Base-by-base conservation (phyloP, 768 basidiomycete genomes). In the Ephemerocybe angulata region DNA sequence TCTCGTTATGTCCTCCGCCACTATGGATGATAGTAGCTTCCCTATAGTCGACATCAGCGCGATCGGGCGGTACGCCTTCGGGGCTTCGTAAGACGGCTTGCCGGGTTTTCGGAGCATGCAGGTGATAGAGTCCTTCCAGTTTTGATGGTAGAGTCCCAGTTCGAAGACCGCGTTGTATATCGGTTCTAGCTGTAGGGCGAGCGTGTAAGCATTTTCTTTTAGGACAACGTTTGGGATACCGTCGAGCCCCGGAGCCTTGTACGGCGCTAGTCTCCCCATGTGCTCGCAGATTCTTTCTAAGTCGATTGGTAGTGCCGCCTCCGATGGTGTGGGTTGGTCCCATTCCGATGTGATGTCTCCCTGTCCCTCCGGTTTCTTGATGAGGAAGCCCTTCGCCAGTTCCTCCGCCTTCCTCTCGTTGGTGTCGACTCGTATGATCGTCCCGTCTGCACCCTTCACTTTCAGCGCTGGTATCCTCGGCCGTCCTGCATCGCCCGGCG, bases 21-120 rank as follows among this genome's bases (percentile, higher is more conserved):
- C 43, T 1, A 57, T 51, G 11, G 61, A 19, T 7, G 61, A 59
- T 0, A 70, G 67, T 0, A 71, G 19, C 38, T 76, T 77, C 0
- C 55, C 65, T 0, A 66, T 50, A 0, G 67, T 69, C 40, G 71
- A 57, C 1, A 75, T 60, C 0, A 78, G 69, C 0, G 67, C 68
- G 2, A 80, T 75, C 0, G 72, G 76, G 1, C 68, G 55, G 37
- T 70, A 72, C 0, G 72, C 65, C 33, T 70, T 70, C 0, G 75
- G 56, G 0, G 56, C 21, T 0, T 64, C 46, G 59, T 79, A 78
- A 50, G 68, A 53, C 0, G 63, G 52, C 31, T 67, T 65, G 0
- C 70, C 69, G 0, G 73, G 73, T 46, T 78, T 78, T 0, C 62
- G 35, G 0, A 78, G 58, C 0, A 72, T 63, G 0, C 69, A 52